Conservation (phyloP, 2,329 filamentous ascomycete species). For the Ophiostoma himal-ulmi region DNA sequence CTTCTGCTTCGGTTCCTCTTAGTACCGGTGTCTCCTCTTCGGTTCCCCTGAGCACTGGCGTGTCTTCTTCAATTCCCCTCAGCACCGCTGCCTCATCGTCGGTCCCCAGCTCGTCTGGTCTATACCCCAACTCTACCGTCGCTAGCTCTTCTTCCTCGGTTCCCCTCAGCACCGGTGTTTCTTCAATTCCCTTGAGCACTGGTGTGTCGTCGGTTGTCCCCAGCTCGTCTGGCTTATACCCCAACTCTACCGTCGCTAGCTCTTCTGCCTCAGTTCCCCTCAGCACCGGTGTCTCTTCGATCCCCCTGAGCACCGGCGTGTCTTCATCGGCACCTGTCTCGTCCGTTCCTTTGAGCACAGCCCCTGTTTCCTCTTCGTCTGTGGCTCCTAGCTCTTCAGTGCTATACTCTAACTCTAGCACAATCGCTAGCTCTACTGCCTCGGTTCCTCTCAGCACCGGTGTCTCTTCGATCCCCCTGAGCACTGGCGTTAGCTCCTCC, state of each 20-base stretch:
- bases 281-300: not conserved
- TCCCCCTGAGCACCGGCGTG: not conserved
- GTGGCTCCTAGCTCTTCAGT: not conserved
- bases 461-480: too few species aligned
- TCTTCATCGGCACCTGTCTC: not conserved
- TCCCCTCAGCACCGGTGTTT: not conserved
- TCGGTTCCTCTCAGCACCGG: slow-evolving; percentile 6
- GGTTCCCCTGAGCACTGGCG: not conserved
- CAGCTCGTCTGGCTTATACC: not conserved
- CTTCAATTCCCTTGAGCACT: not conserved
- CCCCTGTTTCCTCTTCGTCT: not conserved
- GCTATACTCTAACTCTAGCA: not conserved
- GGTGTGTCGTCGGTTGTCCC: not conserved
- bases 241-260: not conserved
- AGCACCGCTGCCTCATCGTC: not conserved
- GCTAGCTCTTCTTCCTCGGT: not conserved
- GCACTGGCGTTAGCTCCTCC: not conserved
- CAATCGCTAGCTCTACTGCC: not conserved
- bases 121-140: not conserved
- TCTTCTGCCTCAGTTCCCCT: not conserved
- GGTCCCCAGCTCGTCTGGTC: not conserved
- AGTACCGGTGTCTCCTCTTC: not conserved
- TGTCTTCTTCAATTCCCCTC: not conserved
- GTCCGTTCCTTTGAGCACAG: not conserved
- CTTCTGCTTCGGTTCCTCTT: not conserved